Evolutionary conservation across 345 rosid genomes (phyloP).

Genomic region (Ricinus communis): DNA sequence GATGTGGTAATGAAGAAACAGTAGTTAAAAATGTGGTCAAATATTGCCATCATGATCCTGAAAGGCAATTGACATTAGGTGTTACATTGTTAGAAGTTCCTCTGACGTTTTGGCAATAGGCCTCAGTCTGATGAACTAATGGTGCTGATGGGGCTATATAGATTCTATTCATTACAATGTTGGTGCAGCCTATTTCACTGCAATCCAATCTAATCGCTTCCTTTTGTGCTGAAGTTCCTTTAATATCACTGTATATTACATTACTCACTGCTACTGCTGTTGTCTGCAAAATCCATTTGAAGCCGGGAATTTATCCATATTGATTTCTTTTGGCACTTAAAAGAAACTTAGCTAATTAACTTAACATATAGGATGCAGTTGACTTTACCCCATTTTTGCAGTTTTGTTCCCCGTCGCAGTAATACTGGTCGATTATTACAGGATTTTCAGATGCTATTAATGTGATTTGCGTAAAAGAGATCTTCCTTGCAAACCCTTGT

Average conservation of each 20-base stretch:
- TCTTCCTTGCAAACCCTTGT: conserved; percentile 39
- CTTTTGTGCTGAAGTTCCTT: conserved; percentile 36
- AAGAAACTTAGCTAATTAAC: background rate
- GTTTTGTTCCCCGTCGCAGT: background rate
- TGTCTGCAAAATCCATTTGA: background rate
- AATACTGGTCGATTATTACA: conserved; percentile 41
- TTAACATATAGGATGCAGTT: too few species aligned
- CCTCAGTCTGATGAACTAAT: conserved; percentile 13
- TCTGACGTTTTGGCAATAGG: conserved; percentile 28
- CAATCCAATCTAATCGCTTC: conserved; percentile 37
- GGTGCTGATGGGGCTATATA: conserved; percentile 17
- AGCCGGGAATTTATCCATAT: background rate
- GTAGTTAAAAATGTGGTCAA: too few species aligned
- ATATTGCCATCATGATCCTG: too few species aligned
- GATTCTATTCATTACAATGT: conserved; percentile 30
- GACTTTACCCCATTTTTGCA: background rate
- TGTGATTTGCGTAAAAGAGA: conserved; percentile 35
- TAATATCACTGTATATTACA: conserved; percentile 29
- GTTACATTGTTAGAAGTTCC: background rate
- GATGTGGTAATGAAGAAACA: too few species aligned
- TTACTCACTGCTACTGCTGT: conserved; percentile 35
- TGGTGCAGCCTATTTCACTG: conserved; percentile 28
- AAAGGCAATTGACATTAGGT: background rate
- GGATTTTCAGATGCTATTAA: conserved; percentile 33
- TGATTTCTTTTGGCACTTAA: background rate